Base-by-base conservation (phyloP, 176 grass and related monocot genomes). In the Aegilops speltoides region DNA sequence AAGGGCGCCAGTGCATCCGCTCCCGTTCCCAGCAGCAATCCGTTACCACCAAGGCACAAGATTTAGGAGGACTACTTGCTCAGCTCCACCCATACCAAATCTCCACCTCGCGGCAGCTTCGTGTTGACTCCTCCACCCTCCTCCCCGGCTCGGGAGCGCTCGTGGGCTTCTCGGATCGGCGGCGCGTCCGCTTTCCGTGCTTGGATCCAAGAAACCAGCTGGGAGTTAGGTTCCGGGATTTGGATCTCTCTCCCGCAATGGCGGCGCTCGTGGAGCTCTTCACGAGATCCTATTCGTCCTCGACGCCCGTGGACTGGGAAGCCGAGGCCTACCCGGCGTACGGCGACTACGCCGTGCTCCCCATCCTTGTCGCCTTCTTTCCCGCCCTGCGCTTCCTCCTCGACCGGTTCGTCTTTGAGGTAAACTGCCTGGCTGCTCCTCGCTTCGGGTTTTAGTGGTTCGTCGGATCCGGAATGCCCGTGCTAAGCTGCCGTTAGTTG, bases 351-450 rank as follows among this genome's bases (percentile, higher is more conserved):
- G 68, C 54, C 31, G 89, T 88, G 23, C 96, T 98, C 56, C 96
- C 96, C 4, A 88, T 98, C 48, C 89, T 98, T 68, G 88, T 88
- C 64, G 76, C 92, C 70, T 98, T 95, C 96, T 98, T 98, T 88
- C 93, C 88, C 16, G 87, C 91, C 28, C 57, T 95, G 54, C 88
- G 96, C 48, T 98, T 92, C 89, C 87, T 98, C 85, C 93, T 98
- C 52, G 96, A 95, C 89, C 87, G 89, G 45, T 86, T 95, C 77
- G 84, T 95, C 40, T 93, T 98, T 82, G 91, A 98, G 93, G 96
- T 98, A 86, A 80, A 50, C 68, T 75, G 72, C 26, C 2, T 68
- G 73, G 71, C 82, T 80, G 23, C 26, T 86, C 73, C 52, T 7
- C 6, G 17, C 24, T 7, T 22, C 20, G 1, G 43, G 3, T 64